Evolutionary conservation across 352 stramenopile species (phyloP), one percentile per base, ranked within the genome.

Genomic region (Globisporangium carolinianum): DNA sequence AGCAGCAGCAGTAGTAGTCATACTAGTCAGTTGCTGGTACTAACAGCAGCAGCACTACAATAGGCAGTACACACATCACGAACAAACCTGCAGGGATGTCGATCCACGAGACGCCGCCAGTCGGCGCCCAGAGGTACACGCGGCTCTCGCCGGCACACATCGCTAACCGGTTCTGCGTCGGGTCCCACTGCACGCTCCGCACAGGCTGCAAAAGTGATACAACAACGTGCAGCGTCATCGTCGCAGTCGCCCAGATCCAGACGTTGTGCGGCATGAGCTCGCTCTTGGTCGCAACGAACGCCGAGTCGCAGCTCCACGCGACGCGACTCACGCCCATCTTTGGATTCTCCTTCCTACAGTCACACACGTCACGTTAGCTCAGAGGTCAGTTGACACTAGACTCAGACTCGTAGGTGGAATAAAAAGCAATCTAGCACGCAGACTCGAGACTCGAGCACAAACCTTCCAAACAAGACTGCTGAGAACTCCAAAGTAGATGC

Each of bases 181-280:
- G 75, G 38, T 89, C 78, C 84, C 84, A 94, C 14, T 69, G 79
- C 56, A 91, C 60, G 5, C 63, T 78, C 56, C 78, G 76, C 9
- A 91, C 70, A 12, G 71, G 65, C 45, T 89, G 66, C 2, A 89
- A 76, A 37, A 89, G 65, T 12, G 81, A 87, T 36, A 93, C 65
- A 14, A 81, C 68, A 4, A 76, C 74, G 55, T 87, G 73, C 53
- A 91, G 65, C 46, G 67, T 86, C 66, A 91, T 77, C 32, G 71
- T 87, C 52, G 90, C 73, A 9, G 74, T 90, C 38, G 80, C 67
- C 84, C 84, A 94, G 24, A 94, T 82, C 84, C 84, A 94, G 37
- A 94, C 72, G 50, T 91, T 89, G 57, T 89, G 83, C 12, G 84
- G 81, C 79, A 91, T 94, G 24, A 86, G 70, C 42, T 94, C 84